phyloP scores from a whole-genome alignment of 768 basidiomycete genomes.

The Psilocybe sp. region DNA sequence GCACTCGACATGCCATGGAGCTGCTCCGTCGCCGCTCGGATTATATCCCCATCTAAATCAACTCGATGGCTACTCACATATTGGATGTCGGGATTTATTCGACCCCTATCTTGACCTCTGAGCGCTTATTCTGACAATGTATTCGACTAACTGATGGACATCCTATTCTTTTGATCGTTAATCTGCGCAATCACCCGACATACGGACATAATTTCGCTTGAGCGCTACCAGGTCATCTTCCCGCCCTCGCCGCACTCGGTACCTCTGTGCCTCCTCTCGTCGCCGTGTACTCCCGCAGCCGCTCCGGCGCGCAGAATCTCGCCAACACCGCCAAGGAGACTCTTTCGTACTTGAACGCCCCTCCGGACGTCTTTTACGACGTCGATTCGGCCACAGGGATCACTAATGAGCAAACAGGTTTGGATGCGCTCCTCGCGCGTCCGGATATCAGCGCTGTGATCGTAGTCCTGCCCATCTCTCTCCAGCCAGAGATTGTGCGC shows the following conservation, averaged over 20 bases:
- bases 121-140: no score
- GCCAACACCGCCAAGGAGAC: conserved; percentile 40
- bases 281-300: conserved; percentile 81
- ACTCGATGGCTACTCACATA: no score
- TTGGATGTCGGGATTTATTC: no score
- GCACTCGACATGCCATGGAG: no score
- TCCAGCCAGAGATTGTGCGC: conserved; percentile 66
- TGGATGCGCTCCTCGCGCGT: conserved; percentile 66
- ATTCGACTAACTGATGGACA: no score
- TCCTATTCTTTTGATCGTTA: no score
- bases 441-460: conserved; percentile 72
- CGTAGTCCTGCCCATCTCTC: conserved; percentile 72
- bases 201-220: no score
- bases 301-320: conserved; percentile 53
- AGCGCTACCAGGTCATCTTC: conserved; percentile 62
- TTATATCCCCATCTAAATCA: no score
- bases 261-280: conserved; percentile 41
- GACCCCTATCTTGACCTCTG: no score
- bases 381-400: conserved; percentile 33
- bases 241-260: conserved; percentile 59
- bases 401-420: conserved; percentile 11
- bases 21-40: no score
- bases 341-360: conserved; percentile 32
- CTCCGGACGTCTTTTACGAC: conserved; percentile 58
- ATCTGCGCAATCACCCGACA: no score